These are phyloP conservation scores for Fusarium tanahbumbuense DNA, from an alignment of 2,329 filamentous ascomycete species.

Conservation along the genomic window DNA sequence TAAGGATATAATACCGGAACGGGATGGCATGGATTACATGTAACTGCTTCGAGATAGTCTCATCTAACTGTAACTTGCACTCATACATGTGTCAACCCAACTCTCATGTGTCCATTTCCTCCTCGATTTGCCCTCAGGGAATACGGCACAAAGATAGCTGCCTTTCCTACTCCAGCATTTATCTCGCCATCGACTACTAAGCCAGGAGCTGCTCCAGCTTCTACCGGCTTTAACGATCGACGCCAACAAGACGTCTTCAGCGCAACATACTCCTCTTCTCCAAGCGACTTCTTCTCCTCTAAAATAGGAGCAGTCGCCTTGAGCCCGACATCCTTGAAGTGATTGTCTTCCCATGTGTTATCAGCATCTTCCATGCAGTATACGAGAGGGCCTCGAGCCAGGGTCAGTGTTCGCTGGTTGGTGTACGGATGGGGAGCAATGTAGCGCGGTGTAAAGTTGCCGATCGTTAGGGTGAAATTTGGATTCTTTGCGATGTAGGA, in stretches of 20 bases:
- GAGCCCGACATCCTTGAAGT: conserved; percentile 28
- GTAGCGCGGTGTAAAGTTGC: conserved; percentile 61
- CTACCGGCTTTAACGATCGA: not conserved
- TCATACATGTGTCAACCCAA: conserved; percentile 7
- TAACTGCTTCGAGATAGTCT: not conserved
- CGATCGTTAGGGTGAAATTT: conserved; percentile 51
- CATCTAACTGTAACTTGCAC: not conserved
- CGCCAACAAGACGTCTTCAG: conserved; percentile 26
- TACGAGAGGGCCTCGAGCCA: conserved; percentile 68
- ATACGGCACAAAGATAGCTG: conserved; percentile 19
- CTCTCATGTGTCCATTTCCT: conserved; percentile 32
- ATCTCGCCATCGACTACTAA: not conserved
- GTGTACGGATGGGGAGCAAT: conserved; percentile 67
- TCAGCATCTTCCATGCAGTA: conserved; percentile 68
- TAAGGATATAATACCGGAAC: not conserved
- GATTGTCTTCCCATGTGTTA: conserved; percentile 25
- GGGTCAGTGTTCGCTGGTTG: conserved; percentile 63
- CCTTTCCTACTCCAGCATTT: not conserved
- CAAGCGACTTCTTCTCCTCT: conserved; percentile 2
- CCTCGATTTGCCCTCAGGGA: conserved; percentile 26
- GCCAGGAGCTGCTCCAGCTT: not conserved
- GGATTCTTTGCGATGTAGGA: conserved; percentile 54
- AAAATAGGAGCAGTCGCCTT: not conserved
- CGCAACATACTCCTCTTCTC: conserved; percentile 20
- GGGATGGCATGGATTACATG: not conserved